Evolutionary conservation across 1,139 yeast genomes (phyloP), one percentile per base, ranked within the genome.

Genomic region (Sugiyamaella neomexicana): DNA sequence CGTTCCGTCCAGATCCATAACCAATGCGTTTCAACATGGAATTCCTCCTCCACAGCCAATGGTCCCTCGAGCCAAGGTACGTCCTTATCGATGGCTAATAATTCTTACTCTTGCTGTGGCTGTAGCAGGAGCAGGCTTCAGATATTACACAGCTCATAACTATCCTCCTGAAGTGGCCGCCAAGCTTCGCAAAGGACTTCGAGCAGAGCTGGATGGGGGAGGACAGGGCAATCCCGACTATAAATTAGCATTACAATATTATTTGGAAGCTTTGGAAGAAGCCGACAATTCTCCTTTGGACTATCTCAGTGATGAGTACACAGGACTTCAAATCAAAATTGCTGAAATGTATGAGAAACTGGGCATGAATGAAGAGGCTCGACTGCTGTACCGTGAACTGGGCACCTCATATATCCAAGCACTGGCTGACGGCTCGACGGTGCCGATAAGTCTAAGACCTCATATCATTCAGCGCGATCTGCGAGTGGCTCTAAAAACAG

Each of bases 301-400:
- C 58, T 78, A 77, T 15, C 65, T 87, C 34, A 75, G 81, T 51
- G 89, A 86, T 61, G 87, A 84, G 63, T 86, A 83, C 65, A 90
- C 97, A 0, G 96, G 97, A 0, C 80, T 91, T 56, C 95, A 89
- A 65, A 75, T 91, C 66, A 89, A 90, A 65, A 75, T 89, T 42
- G 96, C 87, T 2, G 96, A 90, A 66, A 86, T 89, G 89, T 88
- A 83, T 67, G 95, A 87, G 65, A 73, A 84, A 50, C 71, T 87
- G 59, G 76, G 75, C 34, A 77, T 80, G 82, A 60, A 69, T 41
- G 79, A 80, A 16, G 89, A 85, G 55, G 95, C 95, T 0, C 75
- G 80, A 34, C 76, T 77, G 62, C 68, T 86, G 32, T 87, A 87
- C 68, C 75, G 83, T 57, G 95, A 87, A 65, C 75, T 88, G 55